A percentile compares a stretch with the other conserved stretches of the same genome.
Conservation (phyloP, 1,284 basidiomycete species). For the Exobasidium cylindrosporum region DNA sequence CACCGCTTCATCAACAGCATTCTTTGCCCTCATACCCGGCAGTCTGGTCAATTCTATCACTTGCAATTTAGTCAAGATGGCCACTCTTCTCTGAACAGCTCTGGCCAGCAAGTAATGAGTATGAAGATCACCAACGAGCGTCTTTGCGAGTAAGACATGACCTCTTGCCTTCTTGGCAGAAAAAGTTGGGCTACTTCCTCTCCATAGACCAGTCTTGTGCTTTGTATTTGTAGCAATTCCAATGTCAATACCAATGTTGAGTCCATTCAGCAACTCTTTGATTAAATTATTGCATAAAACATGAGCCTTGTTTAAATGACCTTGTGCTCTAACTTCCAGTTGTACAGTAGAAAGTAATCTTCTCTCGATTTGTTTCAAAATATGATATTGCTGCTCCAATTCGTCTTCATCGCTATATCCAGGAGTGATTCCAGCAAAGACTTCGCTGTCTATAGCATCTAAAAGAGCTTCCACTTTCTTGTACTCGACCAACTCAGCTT, state of each 20-base stretch:
- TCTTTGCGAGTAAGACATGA: background rate
- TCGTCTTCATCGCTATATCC: conserved; percentile 10
- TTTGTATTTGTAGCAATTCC: conserved; percentile 2
- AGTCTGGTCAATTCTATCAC: conserved; percentile 5
- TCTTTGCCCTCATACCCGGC: background rate
- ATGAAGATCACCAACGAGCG: conserved; percentile 7
- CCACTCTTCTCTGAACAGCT: conserved; percentile 5
- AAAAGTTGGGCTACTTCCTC: background rate
- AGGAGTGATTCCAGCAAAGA: conserved; percentile 3
- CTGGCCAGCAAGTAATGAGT: conserved; percentile 3
- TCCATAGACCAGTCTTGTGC: conserved; percentile 10
- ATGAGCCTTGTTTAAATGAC: conserved; percentile 1
- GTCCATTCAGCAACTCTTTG: background rate
- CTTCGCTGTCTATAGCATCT: conserved; percentile 3
- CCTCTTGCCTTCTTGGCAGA: background rate
- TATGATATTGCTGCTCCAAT: conserved; percentile 4
- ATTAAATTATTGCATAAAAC: background rate
- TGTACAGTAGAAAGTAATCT: background rate
- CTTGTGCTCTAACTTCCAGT: conserved; percentile 2
- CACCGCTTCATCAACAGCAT: background rate
- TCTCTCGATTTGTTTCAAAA: background rate
- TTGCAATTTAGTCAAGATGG: background rate
- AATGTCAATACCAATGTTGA: conserved; percentile 9
- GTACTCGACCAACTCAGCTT: conserved; percentile 1
- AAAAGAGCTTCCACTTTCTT: conserved; percentile 6